phyloP scores from a whole-genome alignment of 2,329 filamentous ascomycete genomes.

The Venturia asperata region DNA sequence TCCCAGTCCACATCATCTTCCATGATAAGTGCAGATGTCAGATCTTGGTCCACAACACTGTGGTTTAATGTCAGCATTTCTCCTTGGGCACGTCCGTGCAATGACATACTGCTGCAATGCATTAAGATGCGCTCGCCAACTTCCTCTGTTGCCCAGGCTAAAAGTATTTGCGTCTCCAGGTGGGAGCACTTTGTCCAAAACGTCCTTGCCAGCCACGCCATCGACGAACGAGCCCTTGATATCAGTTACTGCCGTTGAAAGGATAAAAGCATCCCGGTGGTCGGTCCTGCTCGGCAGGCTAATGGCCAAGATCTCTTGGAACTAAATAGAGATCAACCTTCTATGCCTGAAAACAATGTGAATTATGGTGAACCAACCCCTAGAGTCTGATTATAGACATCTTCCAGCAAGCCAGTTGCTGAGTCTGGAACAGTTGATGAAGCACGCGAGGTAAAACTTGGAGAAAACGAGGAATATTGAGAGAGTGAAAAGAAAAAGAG shows the following conservation, averaged over 20 bases:
- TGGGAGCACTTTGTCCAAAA: constrained; percentile 40
- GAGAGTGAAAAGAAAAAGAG: not conserved
- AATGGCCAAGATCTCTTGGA: constrained; percentile 42
- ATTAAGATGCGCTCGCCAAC: constrained; percentile 38
- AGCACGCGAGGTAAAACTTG: not conserved
- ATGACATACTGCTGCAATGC: constrained; percentile 24
- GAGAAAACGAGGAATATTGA: constrained; percentile 1
- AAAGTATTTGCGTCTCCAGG: constrained; percentile 25
- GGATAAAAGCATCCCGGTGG: constrained; percentile 43
- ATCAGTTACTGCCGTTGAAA: constrained; percentile 38
- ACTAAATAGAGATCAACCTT: constrained; percentile 25
- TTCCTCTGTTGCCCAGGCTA: constrained; percentile 34
- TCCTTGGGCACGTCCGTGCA: not conserved
- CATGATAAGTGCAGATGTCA: constrained; percentile 13
- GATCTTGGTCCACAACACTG: constrained; percentile 27
- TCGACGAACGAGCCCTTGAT: constrained; percentile 41
- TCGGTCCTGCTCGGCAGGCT: constrained; percentile 43
- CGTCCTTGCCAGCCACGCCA: constrained; percentile 36
- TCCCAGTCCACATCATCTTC: constrained; percentile 19
- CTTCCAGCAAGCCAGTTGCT: not conserved
- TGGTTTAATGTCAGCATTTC: not conserved
- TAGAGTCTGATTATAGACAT: constrained; percentile 11
- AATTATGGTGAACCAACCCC: not conserved
- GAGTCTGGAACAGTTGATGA: not conserved
- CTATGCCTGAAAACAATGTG: not conserved